Evolutionary conservation across 169 alveolate species (phyloP), one percentile per base, ranked within the genome.

Genomic region (Pseudocohnilembus persalinus): DNA sequence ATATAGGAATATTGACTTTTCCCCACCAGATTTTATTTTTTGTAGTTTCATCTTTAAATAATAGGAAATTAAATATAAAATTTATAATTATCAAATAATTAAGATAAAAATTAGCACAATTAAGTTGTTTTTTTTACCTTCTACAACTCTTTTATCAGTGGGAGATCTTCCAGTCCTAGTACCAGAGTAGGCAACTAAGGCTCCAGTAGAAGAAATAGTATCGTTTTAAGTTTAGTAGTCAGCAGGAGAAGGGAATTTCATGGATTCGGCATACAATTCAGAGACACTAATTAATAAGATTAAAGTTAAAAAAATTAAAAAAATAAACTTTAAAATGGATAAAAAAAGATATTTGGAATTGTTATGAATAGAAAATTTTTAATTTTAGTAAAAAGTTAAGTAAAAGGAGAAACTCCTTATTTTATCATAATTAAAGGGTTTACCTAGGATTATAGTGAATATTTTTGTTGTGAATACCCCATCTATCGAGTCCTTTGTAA

Each of bases 1-100:
- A 73, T 73, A 98, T 92, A n/a, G 98, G 98, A 64, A 97, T 97
- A 92, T 97, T 98, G 65, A 97, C 99, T 74, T 93, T 88, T 0
- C 99, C 99, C 99, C 99, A 98, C 99, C 99, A 98, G 6, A 98
- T 95, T 73, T 92, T 93, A 68, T 93, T 85, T 34, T 87, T 88
- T 33, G 94, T 81, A 24, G 95, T 91, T 83, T 91, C 96, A 49
- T 97, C 99, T 49, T 49, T 26, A 0, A n/a, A 0, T n/a, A 29
- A 29, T 73, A 29, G 24, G 30, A 0, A 73, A 73, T 27, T 0
- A 31, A 20, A 73, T 64, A 64, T 64, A 24, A 24, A 64, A 64
- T 24, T 64, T 24, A 26, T 24, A 64, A 64, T 16, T 24, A 64
- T 24, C 26, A 26, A 64, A 26, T 64, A 64, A 64, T 64, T 64